Percentiles rank a stretch among this genome's conserved stretches.
Conservation (phyloP, 2,329 filamentous ascomycete species). For the Intubia oerlemansii region DNA sequence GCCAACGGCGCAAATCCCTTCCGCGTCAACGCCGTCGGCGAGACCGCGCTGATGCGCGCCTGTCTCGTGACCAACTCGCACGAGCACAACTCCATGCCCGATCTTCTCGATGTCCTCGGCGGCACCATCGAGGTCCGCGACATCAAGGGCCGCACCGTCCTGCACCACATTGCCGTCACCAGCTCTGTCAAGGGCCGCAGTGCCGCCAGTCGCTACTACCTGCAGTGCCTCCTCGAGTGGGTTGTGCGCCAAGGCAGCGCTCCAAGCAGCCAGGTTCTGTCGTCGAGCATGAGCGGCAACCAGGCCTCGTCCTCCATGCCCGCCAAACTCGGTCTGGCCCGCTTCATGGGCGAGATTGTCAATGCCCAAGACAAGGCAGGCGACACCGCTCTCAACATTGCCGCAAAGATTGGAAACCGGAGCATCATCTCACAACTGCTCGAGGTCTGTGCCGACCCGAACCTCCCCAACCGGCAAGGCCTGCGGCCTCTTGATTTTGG, state of each 20-base stretch:
- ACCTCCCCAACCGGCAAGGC: conserved; percentile 76
- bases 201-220: conserved; percentile 81
- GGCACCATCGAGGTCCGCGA: conserved; percentile 82
- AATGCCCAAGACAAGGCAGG: conserved; percentile 87
- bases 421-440: conserved; percentile 94
- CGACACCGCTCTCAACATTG: conserved; percentile 87
- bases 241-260: conserved; percentile 58
- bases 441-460: conserved; percentile 86
- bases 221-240: conserved; percentile 86
- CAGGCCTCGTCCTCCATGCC: conserved; percentile 13
- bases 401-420: conserved; percentile 75
- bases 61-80: conserved; percentile 88
- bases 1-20: conserved; percentile 70
- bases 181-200: conserved; percentile 88
- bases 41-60: conserved; percentile 83
- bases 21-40: conserved; percentile 71
- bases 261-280: conserved; percentile 18
- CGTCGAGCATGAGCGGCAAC: conserved; percentile 6
- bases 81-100: conserved; percentile 75
- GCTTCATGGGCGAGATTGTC: conserved; percentile 94
- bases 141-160: conserved; percentile 69
- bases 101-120: conserved; percentile 72
- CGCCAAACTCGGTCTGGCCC: conserved; percentile 60
- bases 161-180: conserved; percentile 91
- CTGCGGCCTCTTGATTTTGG: conserved; percentile 87